Evolutionary conservation across 2,329 filamentous ascomycete genomes (phyloP), one percentile per base, ranked within the genome.

Genomic region (Fusarium globosum): DNA sequence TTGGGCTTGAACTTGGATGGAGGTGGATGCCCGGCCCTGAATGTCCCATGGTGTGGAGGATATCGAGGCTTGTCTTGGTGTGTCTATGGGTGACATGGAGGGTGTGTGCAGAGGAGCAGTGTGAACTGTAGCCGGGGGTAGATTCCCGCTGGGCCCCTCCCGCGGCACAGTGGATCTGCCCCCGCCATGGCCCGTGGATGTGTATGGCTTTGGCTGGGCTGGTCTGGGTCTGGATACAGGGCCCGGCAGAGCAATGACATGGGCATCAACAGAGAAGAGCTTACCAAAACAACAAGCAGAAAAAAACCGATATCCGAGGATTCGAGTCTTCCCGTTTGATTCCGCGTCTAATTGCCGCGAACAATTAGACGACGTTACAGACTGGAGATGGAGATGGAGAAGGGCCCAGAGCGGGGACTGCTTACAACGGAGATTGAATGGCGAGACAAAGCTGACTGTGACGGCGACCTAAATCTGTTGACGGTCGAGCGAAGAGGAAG

Each of bases 111-210:
- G 59, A 36, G 33, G 45, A 58, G 51, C 55, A 46, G 59, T 69
- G 65, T 36, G 49, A 71, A 59, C 61, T 71, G 68, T 67, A 68
- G 64, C 69, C 66, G 74, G 74, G 67, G 68, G 66, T 76, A 68
- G 45, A 77, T 69, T 72, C 58, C 76, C 73, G 71, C 64, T 69
- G 74, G 72, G 68, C 36, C 61, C 65, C 68, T 67, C 68, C 73
- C 52, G 48, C 59, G 62, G 61, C 66, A 69, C 42, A 57, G 75
- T 77, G 75, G 75, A 71, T 61, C 73, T 62, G 56, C 39, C 65
- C 60, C 60, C 56, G 55, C 63, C 26, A 65, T 69, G 41, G 52
- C 26, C 38, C 21, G 38, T 56, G 38, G 38, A 56, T 33, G 57
- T 64, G 49, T 69, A 49, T 49, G 49, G 59, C 35, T 55, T 51